Conservation (phyloP, 2,329 filamentous ascomycete genomes). For the Paecilomyces formosus region DNA sequence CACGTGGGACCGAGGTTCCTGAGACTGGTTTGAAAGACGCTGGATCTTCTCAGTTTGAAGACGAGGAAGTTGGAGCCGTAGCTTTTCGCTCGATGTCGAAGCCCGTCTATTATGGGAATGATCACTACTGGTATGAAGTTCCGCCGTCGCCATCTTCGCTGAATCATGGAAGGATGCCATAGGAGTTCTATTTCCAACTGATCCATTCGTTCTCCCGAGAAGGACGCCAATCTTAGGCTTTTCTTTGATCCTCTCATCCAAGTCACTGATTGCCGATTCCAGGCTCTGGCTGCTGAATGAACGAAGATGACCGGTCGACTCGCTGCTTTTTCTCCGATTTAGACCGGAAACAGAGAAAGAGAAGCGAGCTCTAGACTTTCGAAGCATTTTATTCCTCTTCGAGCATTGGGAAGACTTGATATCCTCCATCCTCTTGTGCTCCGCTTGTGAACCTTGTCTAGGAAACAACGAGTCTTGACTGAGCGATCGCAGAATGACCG, state of each 20-base stretch:
- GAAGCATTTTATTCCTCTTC: slow-evolving; percentile 8
- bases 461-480: slow-evolving; percentile 2
- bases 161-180: background rate
- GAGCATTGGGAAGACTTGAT: slow-evolving; percentile 2
- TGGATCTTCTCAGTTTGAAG: slow-evolving; percentile 11
- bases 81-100: slow-evolving; percentile 14
- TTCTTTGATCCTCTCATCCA: background rate
- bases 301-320: slow-evolving; percentile 8
- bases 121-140: background rate
- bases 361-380: slow-evolving; percentile 10
- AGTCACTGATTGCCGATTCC: slow-evolving; percentile 3
- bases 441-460: background rate
- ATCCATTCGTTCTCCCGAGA: background rate
- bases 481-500: slow-evolving; percentile 14
- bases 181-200: background rate
- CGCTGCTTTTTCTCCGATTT: slow-evolving; percentile 1
- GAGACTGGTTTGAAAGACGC: background rate
- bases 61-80: slow-evolving; percentile 16
- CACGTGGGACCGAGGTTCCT: background rate
- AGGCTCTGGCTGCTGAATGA: slow-evolving; percentile 12
- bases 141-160: background rate
- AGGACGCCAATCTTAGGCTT: background rate
- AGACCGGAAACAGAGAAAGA: slow-evolving; percentile 12
- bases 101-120: slow-evolving; percentile 7
- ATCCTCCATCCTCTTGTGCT: background rate